Conservation (phyloP, 257 asterid genomes). For the Przewalskia tangutica region DNA sequence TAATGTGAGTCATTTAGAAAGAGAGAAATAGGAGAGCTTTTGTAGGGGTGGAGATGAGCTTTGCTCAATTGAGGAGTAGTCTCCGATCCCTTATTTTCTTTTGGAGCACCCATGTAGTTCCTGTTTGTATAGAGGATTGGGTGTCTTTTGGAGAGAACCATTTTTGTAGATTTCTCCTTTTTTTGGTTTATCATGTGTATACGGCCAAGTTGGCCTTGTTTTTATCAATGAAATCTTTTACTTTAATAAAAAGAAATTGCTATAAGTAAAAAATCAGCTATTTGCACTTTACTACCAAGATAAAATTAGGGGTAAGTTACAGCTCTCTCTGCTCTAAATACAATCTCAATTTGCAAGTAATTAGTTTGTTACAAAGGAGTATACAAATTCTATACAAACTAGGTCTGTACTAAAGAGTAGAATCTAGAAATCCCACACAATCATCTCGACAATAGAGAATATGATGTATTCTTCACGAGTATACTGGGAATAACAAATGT, state of each 20-base stretch:
- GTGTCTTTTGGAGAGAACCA: too few relatives aligned
- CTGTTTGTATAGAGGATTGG: too few relatives aligned
- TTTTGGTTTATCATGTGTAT: too few relatives aligned
- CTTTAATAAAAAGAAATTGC: not conserved
- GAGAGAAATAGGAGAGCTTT: too few relatives aligned
- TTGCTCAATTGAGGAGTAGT: too few relatives aligned
- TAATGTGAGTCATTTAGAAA: too few relatives aligned
- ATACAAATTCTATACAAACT: not conserved
- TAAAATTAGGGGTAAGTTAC: not conserved
- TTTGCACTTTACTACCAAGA: not conserved
- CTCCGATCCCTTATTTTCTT: too few relatives aligned
- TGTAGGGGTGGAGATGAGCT: too few relatives aligned
- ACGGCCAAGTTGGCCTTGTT: too few relatives aligned
- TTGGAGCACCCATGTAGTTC: too few relatives aligned
- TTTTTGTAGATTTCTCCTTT: too few relatives aligned
- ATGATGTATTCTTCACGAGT: not conserved
- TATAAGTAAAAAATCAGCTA: not conserved
- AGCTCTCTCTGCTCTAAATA: not conserved
- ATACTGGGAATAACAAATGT: not conserved
- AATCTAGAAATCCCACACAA: not conserved
- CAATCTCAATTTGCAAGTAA: not conserved
- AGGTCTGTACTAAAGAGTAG: not conserved
- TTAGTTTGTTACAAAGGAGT: not conserved
- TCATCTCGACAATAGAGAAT: not conserved
- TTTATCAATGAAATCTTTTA: too few relatives aligned